phyloP scores from a whole-genome alignment of 2,329 filamentous ascomycete species.

The Fusarium nurragi region DNA sequence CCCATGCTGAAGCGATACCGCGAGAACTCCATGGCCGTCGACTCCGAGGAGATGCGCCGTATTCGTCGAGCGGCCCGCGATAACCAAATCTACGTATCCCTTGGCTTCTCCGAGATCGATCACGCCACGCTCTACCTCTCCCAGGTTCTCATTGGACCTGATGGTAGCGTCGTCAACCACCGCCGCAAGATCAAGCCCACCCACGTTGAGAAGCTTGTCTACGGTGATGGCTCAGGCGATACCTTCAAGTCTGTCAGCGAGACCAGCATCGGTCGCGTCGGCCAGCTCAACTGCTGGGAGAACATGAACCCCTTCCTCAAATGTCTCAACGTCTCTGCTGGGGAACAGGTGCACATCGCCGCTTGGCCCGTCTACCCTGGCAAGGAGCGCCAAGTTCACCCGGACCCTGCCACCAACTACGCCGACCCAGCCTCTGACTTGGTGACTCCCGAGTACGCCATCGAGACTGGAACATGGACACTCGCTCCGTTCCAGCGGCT shows the following conservation, averaged over 20 bases:
- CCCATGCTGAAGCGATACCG: slow-evolving; percentile 48
- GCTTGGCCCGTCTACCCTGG: slow-evolving; percentile 45
- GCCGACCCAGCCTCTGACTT: slow-evolving; percentile 40
- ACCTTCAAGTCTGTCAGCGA: slow-evolving; percentile 60
- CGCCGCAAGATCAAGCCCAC: slow-evolving; percentile 63
- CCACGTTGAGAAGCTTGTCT: slow-evolving; percentile 58
- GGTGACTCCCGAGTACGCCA: slow-evolving; percentile 42
- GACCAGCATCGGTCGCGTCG: slow-evolving; percentile 61
- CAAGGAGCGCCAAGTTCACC: slow-evolving; percentile 33
- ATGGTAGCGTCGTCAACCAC: slow-evolving; percentile 57
- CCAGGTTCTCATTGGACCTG: slow-evolving; percentile 61
- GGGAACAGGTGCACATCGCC: slow-evolving; percentile 46
- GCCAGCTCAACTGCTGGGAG: slow-evolving; percentile 66
- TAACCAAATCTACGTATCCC: slow-evolving; percentile 56
- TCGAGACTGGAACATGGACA: slow-evolving; percentile 43
- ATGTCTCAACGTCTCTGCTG: slow-evolving; percentile 41
- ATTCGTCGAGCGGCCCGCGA: slow-evolving; percentile 55
- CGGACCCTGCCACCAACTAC: slow-evolving; percentile 43
- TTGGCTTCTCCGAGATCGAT: slow-evolving; percentile 61
- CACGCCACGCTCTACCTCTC: slow-evolving; percentile 58
- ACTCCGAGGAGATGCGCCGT: slow-evolving; percentile 55
- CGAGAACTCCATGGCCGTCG: slow-evolving; percentile 51
- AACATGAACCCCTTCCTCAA: slow-evolving; percentile 52
- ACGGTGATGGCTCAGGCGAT: slow-evolving; percentile 66
- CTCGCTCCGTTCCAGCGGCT: slow-evolving; percentile 41